phyloP scores from a whole-genome alignment of 441 rosid genomes.

The Viola pubescens region DNA sequence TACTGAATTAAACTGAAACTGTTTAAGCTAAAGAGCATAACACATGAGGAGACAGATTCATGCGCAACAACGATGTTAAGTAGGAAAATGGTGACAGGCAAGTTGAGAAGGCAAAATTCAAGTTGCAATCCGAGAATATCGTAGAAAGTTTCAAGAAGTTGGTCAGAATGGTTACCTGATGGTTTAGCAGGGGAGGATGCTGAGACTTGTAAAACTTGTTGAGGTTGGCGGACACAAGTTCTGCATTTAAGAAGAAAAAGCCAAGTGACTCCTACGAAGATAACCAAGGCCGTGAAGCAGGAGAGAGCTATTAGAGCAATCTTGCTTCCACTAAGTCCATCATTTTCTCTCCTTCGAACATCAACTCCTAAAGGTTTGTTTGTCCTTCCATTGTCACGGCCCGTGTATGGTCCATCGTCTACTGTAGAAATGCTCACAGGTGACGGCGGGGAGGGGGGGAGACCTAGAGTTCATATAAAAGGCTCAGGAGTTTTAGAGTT shows the following conservation, averaged over 20 bases:
- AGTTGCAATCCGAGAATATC: neutral
- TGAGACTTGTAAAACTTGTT: slow-evolving; percentile 19
- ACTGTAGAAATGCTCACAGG: slow-evolving; percentile 27
- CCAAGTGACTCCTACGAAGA: slow-evolving; percentile 34
- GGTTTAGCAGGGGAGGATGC: slow-evolving; percentile 28
- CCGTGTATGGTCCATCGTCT: slow-evolving; percentile 35
- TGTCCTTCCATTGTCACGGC: slow-evolving; percentile 24
- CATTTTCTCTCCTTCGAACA: slow-evolving; percentile 34
- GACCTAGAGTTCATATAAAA: slow-evolving; percentile 33
- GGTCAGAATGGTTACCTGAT: slow-evolving; percentile 30
- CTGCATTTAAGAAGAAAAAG: slow-evolving; percentile 33
- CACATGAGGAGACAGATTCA: neutral
- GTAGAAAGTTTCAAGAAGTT: neutral
- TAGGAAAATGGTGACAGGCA: neutral
- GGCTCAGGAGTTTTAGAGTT: slow-evolving; percentile 2
- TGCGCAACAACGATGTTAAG: neutral
- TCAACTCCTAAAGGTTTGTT: slow-evolving; percentile 55
- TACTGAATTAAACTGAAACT: neutral
- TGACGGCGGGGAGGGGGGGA: slow-evolving; percentile 63
- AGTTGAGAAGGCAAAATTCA: neutral
- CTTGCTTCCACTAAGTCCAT: slow-evolving; percentile 29
- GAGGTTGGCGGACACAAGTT: slow-evolving; percentile 20
- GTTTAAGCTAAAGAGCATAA: neutral
- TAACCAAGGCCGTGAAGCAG: slow-evolving; percentile 32
- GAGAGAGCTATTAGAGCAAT: slow-evolving; percentile 43